Evolutionary conservation across 23 red algal species (phyloP).

Genomic region (Pyropia haitanensis): DNA sequence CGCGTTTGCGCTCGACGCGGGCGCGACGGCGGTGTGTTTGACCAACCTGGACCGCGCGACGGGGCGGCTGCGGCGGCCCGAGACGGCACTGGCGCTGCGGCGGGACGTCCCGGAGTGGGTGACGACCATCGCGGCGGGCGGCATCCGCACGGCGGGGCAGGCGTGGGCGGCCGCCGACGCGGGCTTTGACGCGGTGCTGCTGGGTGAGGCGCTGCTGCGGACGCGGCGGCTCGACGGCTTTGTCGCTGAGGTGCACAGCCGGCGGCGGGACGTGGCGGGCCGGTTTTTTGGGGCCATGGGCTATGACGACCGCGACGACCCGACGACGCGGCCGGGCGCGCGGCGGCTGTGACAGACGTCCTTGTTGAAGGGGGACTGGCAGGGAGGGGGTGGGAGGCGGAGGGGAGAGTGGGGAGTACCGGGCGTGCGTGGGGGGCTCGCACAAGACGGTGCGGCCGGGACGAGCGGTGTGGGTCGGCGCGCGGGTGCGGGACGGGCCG

Average conservation of each 20-base stretch:
- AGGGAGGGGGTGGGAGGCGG: too few relatives aligned
- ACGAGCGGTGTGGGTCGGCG: too few relatives aligned
- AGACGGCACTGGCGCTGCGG: slow-evolving; percentile 28
- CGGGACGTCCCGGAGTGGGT: slow-evolving; percentile 55
- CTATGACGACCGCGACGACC: too few relatives aligned
- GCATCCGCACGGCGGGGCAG: slow-evolving; percentile 45
- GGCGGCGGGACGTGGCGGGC: too few relatives aligned
- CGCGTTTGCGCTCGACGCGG: slow-evolving; percentile 80
- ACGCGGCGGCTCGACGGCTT: slow-evolving; percentile 21
- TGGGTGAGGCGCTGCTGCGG: slow-evolving; percentile 50
- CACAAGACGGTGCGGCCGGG: too few relatives aligned
- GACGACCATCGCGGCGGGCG: slow-evolving; percentile 50
- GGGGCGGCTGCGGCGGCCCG: slow-evolving; percentile 24
- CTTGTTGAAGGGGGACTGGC: too few relatives aligned
- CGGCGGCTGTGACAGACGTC: too few relatives aligned
- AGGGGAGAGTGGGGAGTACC: too few relatives aligned
- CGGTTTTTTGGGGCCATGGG: too few relatives aligned
- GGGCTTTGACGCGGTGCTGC: slow-evolving; percentile 79
- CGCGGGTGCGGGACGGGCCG: too few relatives aligned
- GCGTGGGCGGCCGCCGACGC: slow-evolving; percentile 53
- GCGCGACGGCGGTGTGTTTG: slow-evolving; percentile 72
- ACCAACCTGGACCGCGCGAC: slow-evolving; percentile 65
- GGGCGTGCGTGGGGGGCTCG: too few relatives aligned
- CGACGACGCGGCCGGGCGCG: too few relatives aligned
- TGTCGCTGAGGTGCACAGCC: slow-evolving; percentile 23